phyloP scores from a whole-genome alignment of 768 basidiomycete species.

The Lactarius evosmus region DNA sequence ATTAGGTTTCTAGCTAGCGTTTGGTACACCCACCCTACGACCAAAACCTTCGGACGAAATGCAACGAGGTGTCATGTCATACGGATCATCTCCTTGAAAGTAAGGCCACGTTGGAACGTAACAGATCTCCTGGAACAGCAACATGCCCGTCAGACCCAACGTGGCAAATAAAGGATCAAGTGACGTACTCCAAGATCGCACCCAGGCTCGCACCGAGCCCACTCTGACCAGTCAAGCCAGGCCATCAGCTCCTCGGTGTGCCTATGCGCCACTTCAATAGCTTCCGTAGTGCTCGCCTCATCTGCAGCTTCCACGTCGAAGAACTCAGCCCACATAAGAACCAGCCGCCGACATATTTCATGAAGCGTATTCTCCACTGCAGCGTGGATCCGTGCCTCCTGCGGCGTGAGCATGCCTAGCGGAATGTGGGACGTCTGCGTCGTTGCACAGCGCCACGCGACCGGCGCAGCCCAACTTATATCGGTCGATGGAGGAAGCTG shows the following conservation, averaged over 20 bases:
- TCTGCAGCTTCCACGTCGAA: constrained; percentile 26
- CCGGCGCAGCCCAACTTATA: constrained; percentile 21
- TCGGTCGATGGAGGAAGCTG: background rate
- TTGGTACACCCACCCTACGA: background rate
- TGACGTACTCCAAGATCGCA: constrained; percentile 26
- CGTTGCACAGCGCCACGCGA: constrained; percentile 25
- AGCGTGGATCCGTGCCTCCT: constrained; percentile 21
- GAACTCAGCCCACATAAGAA: constrained; percentile 24
- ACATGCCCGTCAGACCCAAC: background rate
- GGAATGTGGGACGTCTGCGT: constrained; percentile 13
- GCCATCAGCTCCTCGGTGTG: constrained; percentile 23
- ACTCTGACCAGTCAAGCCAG: constrained; percentile 30
- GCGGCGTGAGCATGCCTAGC: constrained; percentile 19
- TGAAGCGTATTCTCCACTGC: constrained; percentile 14
- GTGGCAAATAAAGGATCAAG: no score
- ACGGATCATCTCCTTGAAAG: background rate
- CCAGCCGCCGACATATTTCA: constrained; percentile 25
- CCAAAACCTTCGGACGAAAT: background rate
- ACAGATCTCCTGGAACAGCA: constrained; percentile 19
- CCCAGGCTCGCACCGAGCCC: constrained; percentile 24
- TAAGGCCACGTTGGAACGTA: constrained; percentile 29
- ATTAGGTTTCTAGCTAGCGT: background rate
- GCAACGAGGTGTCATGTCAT: constrained; percentile 25
- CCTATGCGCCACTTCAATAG: background rate
- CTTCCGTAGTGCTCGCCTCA: background rate